These are phyloP conservation scores for Oemleria cerasiformis DNA, from an alignment of 306 rosid species.

Conservation along the genomic window DNA sequence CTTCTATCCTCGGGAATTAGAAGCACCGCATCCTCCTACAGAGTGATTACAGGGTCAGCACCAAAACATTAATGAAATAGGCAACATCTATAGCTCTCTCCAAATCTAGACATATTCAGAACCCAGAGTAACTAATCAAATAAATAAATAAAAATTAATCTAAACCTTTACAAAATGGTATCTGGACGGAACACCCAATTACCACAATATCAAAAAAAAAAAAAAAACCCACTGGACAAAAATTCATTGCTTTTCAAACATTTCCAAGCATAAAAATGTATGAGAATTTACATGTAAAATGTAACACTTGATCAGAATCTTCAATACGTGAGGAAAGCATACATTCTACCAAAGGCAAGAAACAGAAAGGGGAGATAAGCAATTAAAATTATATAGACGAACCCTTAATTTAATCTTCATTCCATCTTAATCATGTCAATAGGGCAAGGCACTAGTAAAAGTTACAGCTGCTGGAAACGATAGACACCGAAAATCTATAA, in stretches of 20 bases:
- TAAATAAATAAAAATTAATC: not conserved
- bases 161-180: not conserved
- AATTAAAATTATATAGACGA: not conserved
- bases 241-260: not conserved
- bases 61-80: conserved; percentile 3
- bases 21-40: conserved; percentile 95
- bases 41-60: conserved; percentile 4
- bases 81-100: not conserved
- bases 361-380: not conserved
- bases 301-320: not conserved
- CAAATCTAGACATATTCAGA: not conserved
- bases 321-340: not conserved
- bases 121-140: not conserved
- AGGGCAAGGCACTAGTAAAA: not conserved
- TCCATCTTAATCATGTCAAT: not conserved
- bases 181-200: too few species aligned
- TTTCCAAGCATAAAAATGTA: not conserved
- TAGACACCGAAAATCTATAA: not conserved
- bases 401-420: not conserved
- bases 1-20: conserved; percentile 57
- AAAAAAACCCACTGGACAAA: too few species aligned
- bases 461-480: not conserved
- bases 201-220: not conserved
- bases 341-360: not conserved
- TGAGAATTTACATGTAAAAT: not conserved